phyloP scores from a whole-genome alignment of 495 filamentous ascomycete species.

The Podospora pseudopauciseta region DNA sequence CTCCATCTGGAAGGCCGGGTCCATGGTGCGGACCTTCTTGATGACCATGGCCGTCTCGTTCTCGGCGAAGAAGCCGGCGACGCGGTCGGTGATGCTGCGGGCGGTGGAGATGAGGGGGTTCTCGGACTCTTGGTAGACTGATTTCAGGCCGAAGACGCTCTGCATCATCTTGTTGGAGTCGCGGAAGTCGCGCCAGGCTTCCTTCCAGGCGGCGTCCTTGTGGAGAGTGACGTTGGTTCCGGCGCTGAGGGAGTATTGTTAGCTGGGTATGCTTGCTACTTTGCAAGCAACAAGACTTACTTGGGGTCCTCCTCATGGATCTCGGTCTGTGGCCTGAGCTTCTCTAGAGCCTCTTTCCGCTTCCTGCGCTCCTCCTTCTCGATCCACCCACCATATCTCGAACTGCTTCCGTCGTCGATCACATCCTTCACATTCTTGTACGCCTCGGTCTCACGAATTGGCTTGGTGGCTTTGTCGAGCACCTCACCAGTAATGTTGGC shows the following conservation, averaged over 20 bases:
- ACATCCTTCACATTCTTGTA: constrained; percentile 93
- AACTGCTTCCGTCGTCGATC: constrained; percentile 95
- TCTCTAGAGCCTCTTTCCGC: constrained; percentile 64
- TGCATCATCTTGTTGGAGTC: constrained; percentile 88
- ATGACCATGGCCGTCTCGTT: constrained; percentile 96
- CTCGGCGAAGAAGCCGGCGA: constrained; percentile 95
- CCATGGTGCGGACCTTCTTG: constrained; percentile 96
- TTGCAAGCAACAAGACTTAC: constrained; percentile 50
- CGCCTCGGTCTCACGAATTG: constrained; percentile 88
- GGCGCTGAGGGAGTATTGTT: constrained; percentile 47
- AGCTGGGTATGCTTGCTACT: constrained; percentile 12
- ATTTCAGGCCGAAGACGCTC: constrained; percentile 76
- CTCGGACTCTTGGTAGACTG: constrained; percentile 88
- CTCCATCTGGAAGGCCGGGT: constrained; percentile 91
- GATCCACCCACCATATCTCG: constrained; percentile 90
- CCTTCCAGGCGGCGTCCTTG: constrained; percentile 95
- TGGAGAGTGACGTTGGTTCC: constrained; percentile 92
- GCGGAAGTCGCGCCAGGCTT: constrained; percentile 88
- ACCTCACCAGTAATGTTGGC: constrained; percentile 79
- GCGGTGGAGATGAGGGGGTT: constrained; percentile 92
- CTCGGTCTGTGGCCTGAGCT: constrained; percentile 52
- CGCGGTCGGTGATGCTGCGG: constrained; percentile 84
- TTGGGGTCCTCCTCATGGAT: constrained; percentile 78
- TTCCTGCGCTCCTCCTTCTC: constrained; percentile 90
- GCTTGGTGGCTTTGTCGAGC: constrained; percentile 88